Percentiles rank a stretch among this genome's conserved stretches.
phyloP scores from a whole-genome alignment of 2,329 filamentous ascomycete genomes.

The Neonectria hederae region DNA sequence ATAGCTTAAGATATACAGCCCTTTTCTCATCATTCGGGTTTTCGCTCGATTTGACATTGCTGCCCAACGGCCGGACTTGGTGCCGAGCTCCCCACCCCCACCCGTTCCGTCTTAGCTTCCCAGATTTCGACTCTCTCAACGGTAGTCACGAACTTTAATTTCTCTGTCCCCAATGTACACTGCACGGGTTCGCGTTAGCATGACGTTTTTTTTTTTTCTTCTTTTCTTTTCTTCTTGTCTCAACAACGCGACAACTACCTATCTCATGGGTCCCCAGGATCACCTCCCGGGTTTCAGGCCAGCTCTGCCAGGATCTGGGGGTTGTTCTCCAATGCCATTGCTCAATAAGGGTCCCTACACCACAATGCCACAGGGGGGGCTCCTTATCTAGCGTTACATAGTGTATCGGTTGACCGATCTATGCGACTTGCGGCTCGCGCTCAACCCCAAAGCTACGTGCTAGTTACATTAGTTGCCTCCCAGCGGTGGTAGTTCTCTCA shows the following conservation, averaged over 20 bases:
- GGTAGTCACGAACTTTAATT: neutral
- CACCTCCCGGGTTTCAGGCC: neutral
- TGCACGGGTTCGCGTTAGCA: neutral
- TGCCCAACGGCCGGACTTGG: neutral
- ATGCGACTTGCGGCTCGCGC: neutral
- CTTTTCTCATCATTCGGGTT: neutral
- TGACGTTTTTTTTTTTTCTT: neutral
- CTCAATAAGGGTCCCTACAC: neutral
- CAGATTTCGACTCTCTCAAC: neutral
- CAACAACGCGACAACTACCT: slow-evolving; percentile 1
- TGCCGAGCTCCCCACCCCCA: neutral
- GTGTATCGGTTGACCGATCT: neutral
- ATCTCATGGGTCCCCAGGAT: neutral
- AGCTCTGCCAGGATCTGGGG: neutral
- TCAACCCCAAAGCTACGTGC: neutral
- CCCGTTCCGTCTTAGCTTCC: neutral
- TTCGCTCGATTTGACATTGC: neutral
- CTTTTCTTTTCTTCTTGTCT: neutral
- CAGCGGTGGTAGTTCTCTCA: slow-evolving; percentile 9
- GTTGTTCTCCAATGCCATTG: neutral
- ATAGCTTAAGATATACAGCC: neutral
- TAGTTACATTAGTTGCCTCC: slow-evolving; percentile 9
- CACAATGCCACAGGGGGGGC: slow-evolving; percentile 2
- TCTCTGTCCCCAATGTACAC: neutral
- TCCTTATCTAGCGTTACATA: slow-evolving; percentile 12